phyloP scores from a whole-genome alignment of 176 grass and related monocot species.

The Tillandsia fasciculata region DNA sequence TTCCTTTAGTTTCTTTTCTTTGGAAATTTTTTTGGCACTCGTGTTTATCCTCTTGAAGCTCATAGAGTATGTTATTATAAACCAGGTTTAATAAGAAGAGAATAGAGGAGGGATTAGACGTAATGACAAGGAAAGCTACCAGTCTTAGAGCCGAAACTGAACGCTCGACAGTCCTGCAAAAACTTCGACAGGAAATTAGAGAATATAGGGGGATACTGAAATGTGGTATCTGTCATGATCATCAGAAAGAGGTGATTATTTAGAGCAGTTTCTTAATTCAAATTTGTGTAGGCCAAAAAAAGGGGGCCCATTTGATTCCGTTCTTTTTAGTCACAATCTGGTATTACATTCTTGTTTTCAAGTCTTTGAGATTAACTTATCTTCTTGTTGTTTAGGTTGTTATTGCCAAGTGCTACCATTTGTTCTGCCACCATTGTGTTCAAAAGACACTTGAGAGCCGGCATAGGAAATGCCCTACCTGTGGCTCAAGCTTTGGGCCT shows the following conservation, averaged over 20 bases:
- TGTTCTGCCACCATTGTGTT: conserved; percentile 77
- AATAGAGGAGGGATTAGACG: conserved; percentile 62
- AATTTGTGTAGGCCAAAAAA: no score
- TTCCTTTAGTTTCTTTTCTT: not conserved
- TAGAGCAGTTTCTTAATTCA: conserved; percentile 1
- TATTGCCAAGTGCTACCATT: conserved; percentile 87
- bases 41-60: conserved; percentile 1
- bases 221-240: conserved; percentile 59
- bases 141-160: conserved; percentile 48
- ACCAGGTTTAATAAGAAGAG: conserved; percentile 77
- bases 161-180: conserved; percentile 45
- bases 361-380: not conserved
- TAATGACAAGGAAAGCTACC: conserved; percentile 55
- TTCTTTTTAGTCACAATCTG: no score
- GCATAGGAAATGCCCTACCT: conserved; percentile 64
- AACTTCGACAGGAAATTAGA: conserved; percentile 56
- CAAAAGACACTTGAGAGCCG: conserved; percentile 53
- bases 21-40: not conserved
- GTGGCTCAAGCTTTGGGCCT: conserved; percentile 51
- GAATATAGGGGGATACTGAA: conserved; percentile 83
- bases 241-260: conserved; percentile 69
- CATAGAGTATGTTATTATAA: not conserved
- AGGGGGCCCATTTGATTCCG: no score
- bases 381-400: conserved; percentile 44
- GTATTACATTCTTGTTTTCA: no score